phyloP scores from a whole-genome alignment of 1,139 yeast genomes.

The Eremothecium gossypii region DNA sequence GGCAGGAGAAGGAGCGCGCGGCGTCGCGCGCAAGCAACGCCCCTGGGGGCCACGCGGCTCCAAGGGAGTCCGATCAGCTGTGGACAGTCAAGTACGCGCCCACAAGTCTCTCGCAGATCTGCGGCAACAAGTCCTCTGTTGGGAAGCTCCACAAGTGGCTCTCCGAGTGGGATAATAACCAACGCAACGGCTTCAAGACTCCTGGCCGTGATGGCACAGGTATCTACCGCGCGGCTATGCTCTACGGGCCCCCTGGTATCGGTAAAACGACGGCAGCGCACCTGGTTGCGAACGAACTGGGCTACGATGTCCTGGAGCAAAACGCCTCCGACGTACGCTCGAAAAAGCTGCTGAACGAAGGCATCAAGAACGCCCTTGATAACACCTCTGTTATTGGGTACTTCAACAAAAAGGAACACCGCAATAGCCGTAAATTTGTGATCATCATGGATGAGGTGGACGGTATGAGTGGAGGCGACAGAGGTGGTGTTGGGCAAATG shows the following conservation, averaged over 20 bases:
- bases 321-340: conserved; percentile 89
- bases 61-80: conserved; percentile 42
- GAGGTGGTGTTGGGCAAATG: conserved; percentile 96
- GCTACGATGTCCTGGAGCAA: conserved; percentile 65
- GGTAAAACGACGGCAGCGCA: conserved; percentile 81
- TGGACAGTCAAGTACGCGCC: conserved; percentile 98
- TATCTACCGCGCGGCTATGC: conserved; percentile 66
- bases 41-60: conserved; percentile 17
- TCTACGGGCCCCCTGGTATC: conserved; percentile 81
- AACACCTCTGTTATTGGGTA: conserved; percentile 81
- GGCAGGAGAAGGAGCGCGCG: conserved; percentile 27
- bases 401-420: conserved; percentile 37
- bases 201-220: conserved; percentile 56
- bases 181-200: conserved; percentile 46
- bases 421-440: conserved; percentile 49
- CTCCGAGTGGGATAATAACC: conserved; percentile 58
- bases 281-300: conserved; percentile 55
- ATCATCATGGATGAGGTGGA: conserved; percentile 98
- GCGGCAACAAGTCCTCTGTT: conserved; percentile 83
- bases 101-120: conserved; percentile 56
- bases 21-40: conserved; percentile 20
- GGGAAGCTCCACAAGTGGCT: conserved; percentile 65
- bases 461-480: conserved; percentile 98
- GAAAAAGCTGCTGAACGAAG: conserved; percentile 59
- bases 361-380: conserved; percentile 60